Evolutionary conservation across 371 early-diverging fungal genomes (phyloP).

Genomic region (Haplosporangium sp.): DNA sequence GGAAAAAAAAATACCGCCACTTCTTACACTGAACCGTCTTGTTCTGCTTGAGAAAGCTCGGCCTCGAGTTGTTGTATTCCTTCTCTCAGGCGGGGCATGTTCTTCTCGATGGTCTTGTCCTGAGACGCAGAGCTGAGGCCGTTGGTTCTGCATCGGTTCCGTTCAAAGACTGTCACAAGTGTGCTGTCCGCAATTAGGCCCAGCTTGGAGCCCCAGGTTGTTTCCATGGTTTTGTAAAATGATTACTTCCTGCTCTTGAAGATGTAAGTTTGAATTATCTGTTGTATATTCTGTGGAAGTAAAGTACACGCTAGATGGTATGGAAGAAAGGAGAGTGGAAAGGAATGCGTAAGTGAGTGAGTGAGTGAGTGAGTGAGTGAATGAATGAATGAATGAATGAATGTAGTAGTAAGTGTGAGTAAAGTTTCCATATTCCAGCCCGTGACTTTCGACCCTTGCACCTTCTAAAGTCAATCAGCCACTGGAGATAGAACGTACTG

Average conservation of each 20-base stretch:
- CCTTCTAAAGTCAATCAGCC: too few relatives aligned
- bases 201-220: conserved; percentile 64
- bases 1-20: background rate
- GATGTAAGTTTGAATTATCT: background rate
- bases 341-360: too few relatives aligned
- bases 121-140: conserved; percentile 70
- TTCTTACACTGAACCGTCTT: conserved; percentile 64
- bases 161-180: conserved; percentile 68
- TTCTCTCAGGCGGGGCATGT: conserved; percentile 63
- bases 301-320: too few relatives aligned
- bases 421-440: too few relatives aligned
- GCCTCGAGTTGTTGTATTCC: conserved; percentile 69
- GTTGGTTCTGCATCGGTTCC: conserved; percentile 66
- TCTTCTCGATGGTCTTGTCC: conserved; percentile 67
- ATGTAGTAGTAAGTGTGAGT: too few relatives aligned
- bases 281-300: too few relatives aligned
- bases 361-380: too few relatives aligned
- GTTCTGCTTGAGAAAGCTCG: conserved; percentile 71
- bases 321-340: too few relatives aligned
- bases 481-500: background rate
- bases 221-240: conserved; percentile 56
- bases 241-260: too few relatives aligned
- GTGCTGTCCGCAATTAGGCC: conserved; percentile 73
- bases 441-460: too few relatives aligned
- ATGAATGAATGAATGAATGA: too few relatives aligned